Evolutionary conservation across 225 moss, liverwort and hornwort species (phyloP).

Genomic region (Asterella californica): DNA sequence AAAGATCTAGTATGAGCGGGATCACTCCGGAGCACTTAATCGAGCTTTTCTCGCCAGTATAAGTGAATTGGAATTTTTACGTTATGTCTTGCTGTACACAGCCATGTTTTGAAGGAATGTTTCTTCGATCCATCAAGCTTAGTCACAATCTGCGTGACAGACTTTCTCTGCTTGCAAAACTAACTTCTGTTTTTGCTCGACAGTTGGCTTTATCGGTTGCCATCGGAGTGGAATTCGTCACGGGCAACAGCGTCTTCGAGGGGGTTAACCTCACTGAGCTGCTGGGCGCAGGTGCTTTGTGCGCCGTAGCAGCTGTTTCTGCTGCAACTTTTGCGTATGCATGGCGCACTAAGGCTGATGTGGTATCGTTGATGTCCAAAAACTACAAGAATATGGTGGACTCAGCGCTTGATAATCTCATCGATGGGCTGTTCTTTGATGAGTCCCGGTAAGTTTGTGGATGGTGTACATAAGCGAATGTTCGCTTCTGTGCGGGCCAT

Average conservation of each 20-base stretch:
- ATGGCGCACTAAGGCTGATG: conserved; percentile 79
- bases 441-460: conserved; percentile 31
- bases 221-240: conserved; percentile 71
- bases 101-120: too few species aligned
- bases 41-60: background rate
- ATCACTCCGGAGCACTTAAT: too few species aligned
- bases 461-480: background rate
- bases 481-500: background rate
- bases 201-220: conserved; percentile 83
- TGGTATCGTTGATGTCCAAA: conserved; percentile 68
- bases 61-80: background rate
- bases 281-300: conserved; percentile 57
- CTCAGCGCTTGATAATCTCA: conserved; percentile 77
- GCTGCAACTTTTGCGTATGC: conserved; percentile 86
- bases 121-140: too few species aligned
- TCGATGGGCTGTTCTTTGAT: conserved; percentile 94
- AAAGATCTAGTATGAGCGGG: too few species aligned
- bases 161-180: background rate
- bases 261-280: conserved; percentile 73
- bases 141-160: too few species aligned
- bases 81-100: too few species aligned
- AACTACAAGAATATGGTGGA: conserved; percentile 79
- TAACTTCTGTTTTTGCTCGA: background rate
- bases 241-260: conserved; percentile 79
- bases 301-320: conserved; percentile 62